phyloP scores from a whole-genome alignment of 106 monocot genomes.

The Platanthera zijinensis region DNA sequence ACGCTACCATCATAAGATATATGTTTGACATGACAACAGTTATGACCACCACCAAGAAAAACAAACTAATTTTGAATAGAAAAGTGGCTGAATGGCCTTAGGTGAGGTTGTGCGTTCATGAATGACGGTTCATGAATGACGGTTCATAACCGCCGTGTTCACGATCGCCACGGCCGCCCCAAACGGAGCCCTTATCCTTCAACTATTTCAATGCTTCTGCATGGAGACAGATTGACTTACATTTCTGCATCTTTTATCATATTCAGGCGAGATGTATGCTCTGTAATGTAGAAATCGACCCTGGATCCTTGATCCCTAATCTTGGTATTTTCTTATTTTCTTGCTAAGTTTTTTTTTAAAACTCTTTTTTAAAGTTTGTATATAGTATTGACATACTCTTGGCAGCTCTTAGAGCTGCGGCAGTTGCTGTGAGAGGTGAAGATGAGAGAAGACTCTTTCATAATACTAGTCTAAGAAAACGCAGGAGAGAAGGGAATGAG shows the following conservation, averaged over 20 bases:
- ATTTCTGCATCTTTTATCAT: conserved; percentile 4
- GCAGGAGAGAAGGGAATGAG: conserved; percentile 64
- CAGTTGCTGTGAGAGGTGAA: conserved; percentile 57
- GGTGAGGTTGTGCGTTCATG: no score
- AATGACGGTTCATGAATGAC: no score
- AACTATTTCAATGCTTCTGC: background rate
- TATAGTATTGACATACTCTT: conserved; percentile 4
- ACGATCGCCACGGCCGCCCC: no score
- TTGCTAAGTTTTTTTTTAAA: no score
- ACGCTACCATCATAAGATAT: no score
- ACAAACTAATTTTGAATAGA: no score
- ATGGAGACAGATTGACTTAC: background rate
- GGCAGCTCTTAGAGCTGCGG: conserved; percentile 80
- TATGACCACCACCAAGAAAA: no score
- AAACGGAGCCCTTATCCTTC: background rate
- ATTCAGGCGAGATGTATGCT: conserved; percentile 63
- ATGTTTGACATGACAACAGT: no score
- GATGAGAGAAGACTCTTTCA: conserved; percentile 74
- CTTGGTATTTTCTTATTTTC: conserved; percentile 30
- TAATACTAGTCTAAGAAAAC: conserved; percentile 61
- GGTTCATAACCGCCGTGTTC: no score
- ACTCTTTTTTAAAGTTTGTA: background rate
- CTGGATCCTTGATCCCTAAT: conserved; percentile 60
- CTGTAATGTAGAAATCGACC: conserved; percentile 68
- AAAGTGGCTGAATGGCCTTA: no score